A percentile compares a stretch with the other conserved stretches of the same genome.
phyloP scores from a whole-genome alignment of 1,284 basidiomycete genomes.

The Phaffia rhodozyma region DNA sequence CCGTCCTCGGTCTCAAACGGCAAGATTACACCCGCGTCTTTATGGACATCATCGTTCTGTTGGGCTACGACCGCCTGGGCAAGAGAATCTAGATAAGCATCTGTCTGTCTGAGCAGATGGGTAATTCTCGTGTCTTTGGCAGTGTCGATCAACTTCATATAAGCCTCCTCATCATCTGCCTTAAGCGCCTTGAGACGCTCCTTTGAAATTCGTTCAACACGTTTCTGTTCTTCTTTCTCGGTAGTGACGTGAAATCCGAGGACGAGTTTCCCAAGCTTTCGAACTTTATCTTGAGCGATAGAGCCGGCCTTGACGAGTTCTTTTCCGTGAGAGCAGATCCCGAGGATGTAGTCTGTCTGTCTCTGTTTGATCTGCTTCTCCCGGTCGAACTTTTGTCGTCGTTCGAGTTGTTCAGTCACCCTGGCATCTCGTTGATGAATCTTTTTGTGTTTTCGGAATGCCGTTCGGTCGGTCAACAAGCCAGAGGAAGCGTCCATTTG shows the following conservation, averaged over 20 bases:
- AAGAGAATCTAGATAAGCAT: conserved; percentile 86
- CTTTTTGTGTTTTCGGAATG: conserved; percentile 80
- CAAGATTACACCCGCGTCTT: conserved; percentile 34
- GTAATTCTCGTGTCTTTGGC: conserved; percentile 99
- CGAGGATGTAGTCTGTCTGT: conserved; percentile 83
- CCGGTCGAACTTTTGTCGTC: conserved; percentile 81
- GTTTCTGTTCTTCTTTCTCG: conserved; percentile 44
- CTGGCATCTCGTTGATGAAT: conserved; percentile 81
- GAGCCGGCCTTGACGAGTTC: conserved; percentile 49
- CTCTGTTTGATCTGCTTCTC: conserved; percentile 92
- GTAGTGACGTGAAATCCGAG: conserved; percentile 40
- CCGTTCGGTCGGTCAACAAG: conserved; percentile 77
- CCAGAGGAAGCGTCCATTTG: conserved; percentile 81
- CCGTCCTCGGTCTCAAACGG: conserved; percentile 49
- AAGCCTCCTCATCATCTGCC: conserved; percentile 97
- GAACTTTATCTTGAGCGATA: conserved; percentile 31
- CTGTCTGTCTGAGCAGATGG: conserved; percentile 87
- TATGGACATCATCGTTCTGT: conserved; percentile 59
- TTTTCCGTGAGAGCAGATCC: conserved; percentile 77
- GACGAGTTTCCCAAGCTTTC: conserved; percentile 37
- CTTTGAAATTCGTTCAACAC: conserved; percentile 90
- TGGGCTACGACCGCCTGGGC: conserved; percentile 90
- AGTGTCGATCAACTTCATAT: conserved; percentile 97
- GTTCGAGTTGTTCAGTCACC: conserved; percentile 78
- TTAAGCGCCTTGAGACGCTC: conserved; percentile 97